A percentile compares a stretch with the other conserved stretches of the same genome.
Conservation (phyloP, 805 yeast species). For the Phaffomyces antillensis region DNA sequence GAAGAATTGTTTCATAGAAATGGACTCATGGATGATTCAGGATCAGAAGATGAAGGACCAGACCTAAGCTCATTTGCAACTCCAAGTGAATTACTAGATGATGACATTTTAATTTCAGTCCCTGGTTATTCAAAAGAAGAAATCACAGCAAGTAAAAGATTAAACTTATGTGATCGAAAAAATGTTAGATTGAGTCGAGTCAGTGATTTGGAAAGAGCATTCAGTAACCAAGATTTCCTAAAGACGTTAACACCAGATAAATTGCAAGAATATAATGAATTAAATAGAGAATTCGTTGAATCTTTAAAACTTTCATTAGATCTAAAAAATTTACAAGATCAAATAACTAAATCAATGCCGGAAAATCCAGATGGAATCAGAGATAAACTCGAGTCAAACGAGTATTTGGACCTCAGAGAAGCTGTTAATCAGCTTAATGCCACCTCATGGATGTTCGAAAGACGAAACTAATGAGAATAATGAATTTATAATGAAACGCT, state of each 20-base stretch:
- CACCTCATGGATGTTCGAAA: constrained; percentile 6
- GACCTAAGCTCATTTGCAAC: constrained; percentile 18
- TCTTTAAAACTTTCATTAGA: not conserved
- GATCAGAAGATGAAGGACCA: constrained; percentile 23
- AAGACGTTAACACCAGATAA: constrained; percentile 7
- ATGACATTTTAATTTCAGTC: constrained; percentile 21
- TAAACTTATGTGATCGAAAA: constrained; percentile 18
- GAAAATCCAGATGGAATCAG: not conserved
- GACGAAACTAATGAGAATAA: not conserved
- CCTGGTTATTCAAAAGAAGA: constrained; percentile 24
- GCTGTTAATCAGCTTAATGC: constrained; percentile 1
- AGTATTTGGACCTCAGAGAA: constrained; percentile 3
- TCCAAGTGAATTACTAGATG: constrained; percentile 10
- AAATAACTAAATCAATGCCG: not conserved
- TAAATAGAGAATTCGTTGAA: constrained; percentile 13
- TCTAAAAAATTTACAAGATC: not conserved
- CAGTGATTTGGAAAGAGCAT: constrained; percentile 18
- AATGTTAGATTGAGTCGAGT: constrained; percentile 19
- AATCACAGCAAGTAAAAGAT: constrained; percentile 19
- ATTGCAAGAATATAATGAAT: constrained; percentile 14
- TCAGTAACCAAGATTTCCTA: constrained; percentile 13
- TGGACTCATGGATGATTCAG: constrained; percentile 18
- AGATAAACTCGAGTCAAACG: not conserved
- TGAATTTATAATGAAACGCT: too few relatives aligned
- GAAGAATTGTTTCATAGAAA: constrained; percentile 19